Conservation (phyloP, 208 protist genomes). For the Phytomonas sp. region DNA sequence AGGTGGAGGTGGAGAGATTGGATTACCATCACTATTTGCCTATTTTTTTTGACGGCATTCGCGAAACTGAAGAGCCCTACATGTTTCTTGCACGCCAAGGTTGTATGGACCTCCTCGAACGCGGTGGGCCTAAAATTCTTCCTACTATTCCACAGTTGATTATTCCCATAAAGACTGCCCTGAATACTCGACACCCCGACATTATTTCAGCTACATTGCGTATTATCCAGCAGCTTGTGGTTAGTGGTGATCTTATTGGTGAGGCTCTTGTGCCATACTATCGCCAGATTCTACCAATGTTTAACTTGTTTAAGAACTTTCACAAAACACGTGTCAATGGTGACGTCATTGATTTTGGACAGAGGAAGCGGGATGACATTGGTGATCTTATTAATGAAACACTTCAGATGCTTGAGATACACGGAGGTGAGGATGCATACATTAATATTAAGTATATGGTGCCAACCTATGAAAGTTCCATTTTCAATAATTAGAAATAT, state of each 20-base stretch:
- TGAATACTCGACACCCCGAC: slow-evolving; percentile 97
- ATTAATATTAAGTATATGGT: slow-evolving; percentile 96
- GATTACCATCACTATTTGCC: slow-evolving; percentile 99
- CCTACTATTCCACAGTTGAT: slow-evolving; percentile 98
- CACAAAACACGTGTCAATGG: slow-evolving; percentile 87
- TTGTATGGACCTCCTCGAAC: slow-evolving; percentile 91
- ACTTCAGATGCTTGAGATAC: slow-evolving; percentile 88
- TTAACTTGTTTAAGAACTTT: slow-evolving; percentile 97
- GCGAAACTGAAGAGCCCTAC: slow-evolving; percentile 97
- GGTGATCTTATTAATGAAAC: slow-evolving; percentile 98
- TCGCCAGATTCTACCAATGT: slow-evolving; percentile 97
- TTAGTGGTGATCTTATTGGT: slow-evolving; percentile 93
- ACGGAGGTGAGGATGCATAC: slow-evolving; percentile 91
- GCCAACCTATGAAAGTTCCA: slow-evolving; percentile 89
- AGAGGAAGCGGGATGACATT: slow-evolving; percentile 93
- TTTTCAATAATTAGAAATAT: slow-evolving; percentile 59
- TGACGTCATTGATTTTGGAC: slow-evolving; percentile 96
- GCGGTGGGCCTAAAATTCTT: slow-evolving; percentile 94
- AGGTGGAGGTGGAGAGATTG: slow-evolving; percentile 96
- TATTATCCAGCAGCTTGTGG: slow-evolving; percentile 96
- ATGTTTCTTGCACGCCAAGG: slow-evolving; percentile 96
- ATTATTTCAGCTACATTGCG: slow-evolving; percentile 95
- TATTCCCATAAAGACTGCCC: slow-evolving; percentile 97
- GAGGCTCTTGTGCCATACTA: slow-evolving; percentile 99
- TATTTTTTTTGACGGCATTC: slow-evolving; percentile 98